Conservation (phyloP, 1,139 yeast genomes). For the Hansenula lynferdii region DNA sequence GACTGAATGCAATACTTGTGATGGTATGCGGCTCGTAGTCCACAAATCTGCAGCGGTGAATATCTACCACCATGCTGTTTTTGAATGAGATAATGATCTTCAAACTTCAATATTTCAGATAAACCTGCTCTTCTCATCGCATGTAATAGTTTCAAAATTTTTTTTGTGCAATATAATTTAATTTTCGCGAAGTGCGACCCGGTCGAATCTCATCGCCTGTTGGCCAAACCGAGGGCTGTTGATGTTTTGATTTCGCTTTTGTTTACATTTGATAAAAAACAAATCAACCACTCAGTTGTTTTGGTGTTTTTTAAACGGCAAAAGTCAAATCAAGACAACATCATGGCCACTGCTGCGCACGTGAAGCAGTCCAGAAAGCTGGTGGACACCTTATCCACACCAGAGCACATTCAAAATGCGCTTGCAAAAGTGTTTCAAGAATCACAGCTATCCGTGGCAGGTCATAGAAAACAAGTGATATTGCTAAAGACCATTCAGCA, state of each 20-base stretch:
- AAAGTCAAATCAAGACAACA: neutral
- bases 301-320: too few relatives aligned
- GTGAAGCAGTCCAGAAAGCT: slow-evolving; percentile 9
- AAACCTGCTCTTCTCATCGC: too few relatives aligned
- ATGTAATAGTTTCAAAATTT: too few relatives aligned
- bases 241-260: neutral
- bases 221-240: neutral
- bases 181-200: too few relatives aligned
- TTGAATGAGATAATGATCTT: too few relatives aligned
- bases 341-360: slow-evolving; percentile 9
- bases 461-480: slow-evolving; percentile 71
- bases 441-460: slow-evolving; percentile 67
- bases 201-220: too few relatives aligned
- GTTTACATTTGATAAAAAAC: neutral
- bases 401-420: slow-evolving; percentile 34
- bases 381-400: slow-evolving; percentile 13
- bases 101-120: too few relatives aligned
- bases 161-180: too few relatives aligned
- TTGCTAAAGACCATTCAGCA: slow-evolving; percentile 56
- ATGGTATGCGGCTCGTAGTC: slow-evolving; percentile 85
- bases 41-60: slow-evolving; percentile 91
- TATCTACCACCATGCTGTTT: slow-evolving; percentile 43
- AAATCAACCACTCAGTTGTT: too few relatives aligned
- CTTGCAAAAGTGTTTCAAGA: slow-evolving; percentile 75
- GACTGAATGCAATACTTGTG: slow-evolving; percentile 80